These are phyloP conservation scores for Lactarius hatsudake DNA, from an alignment of 768 basidiomycete genomes.

Conservation along the genomic window DNA sequence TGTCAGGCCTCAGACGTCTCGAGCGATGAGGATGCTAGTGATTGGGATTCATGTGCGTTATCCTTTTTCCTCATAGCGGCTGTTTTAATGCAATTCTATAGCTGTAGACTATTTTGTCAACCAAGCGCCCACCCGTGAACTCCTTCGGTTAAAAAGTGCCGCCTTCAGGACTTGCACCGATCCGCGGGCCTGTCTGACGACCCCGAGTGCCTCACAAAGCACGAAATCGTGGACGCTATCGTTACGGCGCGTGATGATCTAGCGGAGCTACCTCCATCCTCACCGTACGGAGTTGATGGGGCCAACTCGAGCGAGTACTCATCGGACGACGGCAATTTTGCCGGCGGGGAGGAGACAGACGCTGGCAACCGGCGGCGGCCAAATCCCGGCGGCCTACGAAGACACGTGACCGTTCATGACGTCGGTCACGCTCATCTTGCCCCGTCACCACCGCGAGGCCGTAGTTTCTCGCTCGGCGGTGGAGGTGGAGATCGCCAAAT, in stretches of 20 bases:
- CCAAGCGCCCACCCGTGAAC: slow-evolving; percentile 57
- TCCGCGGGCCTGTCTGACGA: slow-evolving; percentile 65
- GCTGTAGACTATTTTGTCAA: slow-evolving; percentile 76
- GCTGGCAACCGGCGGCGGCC: slow-evolving; percentile 32
- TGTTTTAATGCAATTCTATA: slow-evolving; percentile 35
- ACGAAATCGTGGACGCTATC: slow-evolving; percentile 70
- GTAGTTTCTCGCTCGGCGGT: slow-evolving; percentile 61
- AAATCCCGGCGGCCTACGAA: slow-evolving; percentile 41
- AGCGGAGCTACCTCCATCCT: slow-evolving; percentile 69
- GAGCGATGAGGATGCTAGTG: slow-evolving; percentile 35
- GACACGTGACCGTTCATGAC: slow-evolving; percentile 63
- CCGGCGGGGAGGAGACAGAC: slow-evolving; percentile 64
- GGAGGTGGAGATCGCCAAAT: slow-evolving; percentile 8
- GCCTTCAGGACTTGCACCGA: slow-evolving; percentile 65
- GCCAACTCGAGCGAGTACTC: slow-evolving; percentile 65
- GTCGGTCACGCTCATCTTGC: slow-evolving; percentile 41
- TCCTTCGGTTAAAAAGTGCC: slow-evolving; percentile 67
- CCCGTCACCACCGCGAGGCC: slow-evolving; percentile 39
- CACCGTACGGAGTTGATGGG: slow-evolving; percentile 58
- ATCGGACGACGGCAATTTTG: slow-evolving; percentile 73
- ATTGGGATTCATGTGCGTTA: slow-evolving; percentile 43
- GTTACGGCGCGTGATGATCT: slow-evolving; percentile 65
- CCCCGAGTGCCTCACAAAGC: slow-evolving; percentile 67
- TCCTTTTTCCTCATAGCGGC: slow-evolving; percentile 20
- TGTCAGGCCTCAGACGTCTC: slow-evolving; percentile 39